These are phyloP conservation scores for Daldinia grandis DNA, from an alignment of 495 filamentous ascomycete genomes.

Conservation along the genomic window DNA sequence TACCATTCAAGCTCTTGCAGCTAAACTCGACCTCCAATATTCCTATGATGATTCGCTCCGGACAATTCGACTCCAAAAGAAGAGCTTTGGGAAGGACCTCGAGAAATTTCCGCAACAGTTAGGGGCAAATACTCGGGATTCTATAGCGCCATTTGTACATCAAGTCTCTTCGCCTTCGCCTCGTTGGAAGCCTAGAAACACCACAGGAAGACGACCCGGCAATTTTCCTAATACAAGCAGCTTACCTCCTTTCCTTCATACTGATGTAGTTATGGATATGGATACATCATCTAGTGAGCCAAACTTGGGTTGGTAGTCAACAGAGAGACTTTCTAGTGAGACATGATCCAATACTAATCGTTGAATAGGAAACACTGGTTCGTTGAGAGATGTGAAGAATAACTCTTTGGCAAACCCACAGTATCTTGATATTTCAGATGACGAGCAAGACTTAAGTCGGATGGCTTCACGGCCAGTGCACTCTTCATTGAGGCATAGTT, in stretches of 20 bases:
- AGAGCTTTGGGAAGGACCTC: slow-evolving; percentile 2
- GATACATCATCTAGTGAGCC: slow-evolving; percentile 11
- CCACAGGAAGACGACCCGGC: background rate
- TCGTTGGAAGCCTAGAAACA: background rate
- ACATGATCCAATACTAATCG: slow-evolving; percentile 1
- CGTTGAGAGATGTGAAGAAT: slow-evolving; percentile 1
- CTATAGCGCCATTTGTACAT: background rate
- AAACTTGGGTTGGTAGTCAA: slow-evolving; percentile 3
- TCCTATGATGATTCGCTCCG: slow-evolving; percentile 19
- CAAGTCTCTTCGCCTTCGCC: background rate
- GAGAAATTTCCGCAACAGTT: slow-evolving; percentile 6
- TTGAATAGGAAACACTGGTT: slow-evolving; percentile 13
- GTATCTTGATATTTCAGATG: slow-evolving; percentile 14
- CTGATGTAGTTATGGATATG: slow-evolving; percentile 17
- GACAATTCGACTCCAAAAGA: slow-evolving; percentile 22
- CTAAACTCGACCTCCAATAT: slow-evolving; percentile 27
- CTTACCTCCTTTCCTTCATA: background rate
- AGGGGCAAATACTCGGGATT: background rate
- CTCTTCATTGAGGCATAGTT: slow-evolving; percentile 1
- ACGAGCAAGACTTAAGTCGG: slow-evolving; percentile 15
- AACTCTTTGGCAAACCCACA: slow-evolving; percentile 2
- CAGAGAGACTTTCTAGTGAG: background rate
- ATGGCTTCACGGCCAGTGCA: background rate
- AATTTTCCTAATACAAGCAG: background rate
- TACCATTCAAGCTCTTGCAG: slow-evolving; percentile 21